These are phyloP conservation scores for Capillidium heterosporum DNA, from an alignment of 371 early-diverging fungal genomes.

Conservation along the genomic window DNA sequence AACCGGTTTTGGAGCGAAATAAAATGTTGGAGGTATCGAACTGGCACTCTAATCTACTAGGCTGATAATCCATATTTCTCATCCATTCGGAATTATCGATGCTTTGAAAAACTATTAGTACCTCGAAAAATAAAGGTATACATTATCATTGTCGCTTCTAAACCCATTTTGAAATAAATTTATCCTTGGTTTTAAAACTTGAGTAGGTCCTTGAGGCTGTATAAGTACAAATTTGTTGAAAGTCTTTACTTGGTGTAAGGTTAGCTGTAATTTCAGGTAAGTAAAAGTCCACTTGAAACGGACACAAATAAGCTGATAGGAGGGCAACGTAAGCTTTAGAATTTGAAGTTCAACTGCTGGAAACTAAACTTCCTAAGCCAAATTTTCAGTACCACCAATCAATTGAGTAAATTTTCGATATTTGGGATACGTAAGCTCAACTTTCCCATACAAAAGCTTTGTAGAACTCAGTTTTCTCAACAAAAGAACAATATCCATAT, in stretches of 20 bases:
- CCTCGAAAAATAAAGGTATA: conserved; percentile 13
- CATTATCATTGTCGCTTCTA: conserved; percentile 45
- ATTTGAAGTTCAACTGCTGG: too few species aligned
- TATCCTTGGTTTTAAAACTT: neutral
- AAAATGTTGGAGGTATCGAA: conserved; percentile 84
- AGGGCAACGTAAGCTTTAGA: too few species aligned
- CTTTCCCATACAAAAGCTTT: too few species aligned
- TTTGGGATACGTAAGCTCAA: too few species aligned
- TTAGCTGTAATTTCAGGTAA: neutral
- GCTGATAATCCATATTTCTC: conserved; percentile 96
- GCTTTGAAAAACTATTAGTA: conserved; percentile 17
- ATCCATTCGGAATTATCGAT: conserved; percentile 98
- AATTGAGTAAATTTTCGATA: too few species aligned
- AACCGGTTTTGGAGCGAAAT: conserved; percentile 78
- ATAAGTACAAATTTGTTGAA: conserved; percentile 1
- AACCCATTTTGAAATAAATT: conserved; percentile 17
- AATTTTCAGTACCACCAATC: too few species aligned
- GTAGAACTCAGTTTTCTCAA: too few species aligned
- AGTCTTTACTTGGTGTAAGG: neutral
- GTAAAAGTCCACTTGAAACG: neutral
- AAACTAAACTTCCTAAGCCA: too few species aligned
- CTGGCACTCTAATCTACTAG: conserved; percentile 87
- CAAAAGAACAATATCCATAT: conserved; percentile 14
- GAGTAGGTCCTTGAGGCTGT: too few species aligned
- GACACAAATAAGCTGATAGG: too few species aligned